Evolutionary conservation across 83 land plant genomes (phyloP).

Genomic region (Picea mariana): DNA sequence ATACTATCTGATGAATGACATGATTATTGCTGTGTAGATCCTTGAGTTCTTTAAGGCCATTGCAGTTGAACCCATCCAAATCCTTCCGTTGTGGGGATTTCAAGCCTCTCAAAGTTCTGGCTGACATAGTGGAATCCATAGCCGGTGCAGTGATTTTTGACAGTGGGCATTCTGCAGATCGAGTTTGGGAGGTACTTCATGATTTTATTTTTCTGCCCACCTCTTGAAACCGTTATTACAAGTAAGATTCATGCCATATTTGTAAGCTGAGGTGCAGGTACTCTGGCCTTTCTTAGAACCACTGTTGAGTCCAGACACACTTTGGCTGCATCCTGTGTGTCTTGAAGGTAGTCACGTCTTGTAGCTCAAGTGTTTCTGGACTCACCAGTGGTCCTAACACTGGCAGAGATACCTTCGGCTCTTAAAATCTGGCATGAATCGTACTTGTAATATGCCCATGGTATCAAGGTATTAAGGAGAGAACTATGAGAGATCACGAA

Average conservation of each 20-base stretch:
- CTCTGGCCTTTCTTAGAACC: neutral
- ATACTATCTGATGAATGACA: neutral
- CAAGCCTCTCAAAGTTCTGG: slow-evolving; percentile 48
- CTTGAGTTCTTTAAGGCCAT: slow-evolving; percentile 32
- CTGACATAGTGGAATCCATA: slow-evolving; percentile 57
- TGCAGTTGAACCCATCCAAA: slow-evolving; percentile 24
- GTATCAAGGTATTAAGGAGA: too few relatives aligned
- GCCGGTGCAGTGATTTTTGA: slow-evolving; percentile 61
- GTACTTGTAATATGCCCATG: too few relatives aligned
- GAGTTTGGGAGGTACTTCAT: slow-evolving; percentile 46
- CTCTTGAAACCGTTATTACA: too few relatives aligned
- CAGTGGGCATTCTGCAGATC: slow-evolving; percentile 25
- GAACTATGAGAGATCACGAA: too few relatives aligned
- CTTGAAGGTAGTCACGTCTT: too few relatives aligned
- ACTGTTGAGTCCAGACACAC: neutral
- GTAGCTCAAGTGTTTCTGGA: too few relatives aligned
- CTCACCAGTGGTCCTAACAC: too few relatives aligned
- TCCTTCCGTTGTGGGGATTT: slow-evolving; percentile 35
- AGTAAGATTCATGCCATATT: too few relatives aligned
- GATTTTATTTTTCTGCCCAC: too few relatives aligned
- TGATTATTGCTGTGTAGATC: slow-evolving; percentile 5
- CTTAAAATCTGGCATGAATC: too few relatives aligned
- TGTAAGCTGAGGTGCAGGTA: neutral
- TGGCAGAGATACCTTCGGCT: too few relatives aligned
- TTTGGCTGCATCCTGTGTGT: neutral